Percentiles rank a stretch among this genome's conserved stretches.
Evolutionary conservation across 108 stramenopile genomes (phyloP).

Genomic region (Nitzschia sp.): DNA sequence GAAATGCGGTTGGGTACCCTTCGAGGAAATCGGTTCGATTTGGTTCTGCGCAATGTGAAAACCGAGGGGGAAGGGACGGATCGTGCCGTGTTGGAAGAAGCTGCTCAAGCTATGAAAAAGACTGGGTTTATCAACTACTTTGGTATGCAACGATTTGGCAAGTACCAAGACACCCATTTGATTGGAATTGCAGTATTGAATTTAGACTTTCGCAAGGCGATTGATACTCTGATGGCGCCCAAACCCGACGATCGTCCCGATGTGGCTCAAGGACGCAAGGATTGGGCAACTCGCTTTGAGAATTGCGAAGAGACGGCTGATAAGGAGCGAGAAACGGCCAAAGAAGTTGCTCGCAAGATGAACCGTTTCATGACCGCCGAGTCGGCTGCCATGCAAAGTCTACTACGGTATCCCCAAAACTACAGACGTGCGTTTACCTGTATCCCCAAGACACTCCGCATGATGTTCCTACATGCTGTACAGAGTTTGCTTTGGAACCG

Average conservation of each 20-base stretch:
- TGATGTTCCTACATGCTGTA: slow-evolving; percentile 87
- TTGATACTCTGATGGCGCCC: slow-evolving; percentile 82
- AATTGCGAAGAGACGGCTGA: slow-evolving; percentile 27
- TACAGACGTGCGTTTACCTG: slow-evolving; percentile 78
- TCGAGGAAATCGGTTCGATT: slow-evolving; percentile 86
- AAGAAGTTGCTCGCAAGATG: slow-evolving; percentile 36
- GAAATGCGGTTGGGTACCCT: slow-evolving; percentile 74
- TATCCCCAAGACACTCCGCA: slow-evolving; percentile 77
- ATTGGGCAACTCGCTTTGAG: slow-evolving; percentile 73
- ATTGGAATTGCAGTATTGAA: slow-evolving; percentile 74
- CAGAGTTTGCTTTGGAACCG: slow-evolving; percentile 69
- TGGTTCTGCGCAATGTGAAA: slow-evolving; percentile 75
- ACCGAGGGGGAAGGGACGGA: slow-evolving; percentile 11
- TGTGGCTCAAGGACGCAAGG: slow-evolving; percentile 48
- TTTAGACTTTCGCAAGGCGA: slow-evolving; percentile 73
- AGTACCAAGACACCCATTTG: slow-evolving; percentile 77
- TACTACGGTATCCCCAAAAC: slow-evolving; percentile 67
- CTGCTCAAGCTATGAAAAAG: slow-evolving; percentile 51
- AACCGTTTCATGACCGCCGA: slow-evolving; percentile 78
- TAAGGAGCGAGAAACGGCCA: slow-evolving; percentile 62
- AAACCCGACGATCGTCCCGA: slow-evolving; percentile 60
- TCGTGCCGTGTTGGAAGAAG: slow-evolving; percentile 39
- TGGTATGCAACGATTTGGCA: slow-evolving; percentile 95
- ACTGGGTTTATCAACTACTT: slow-evolving; percentile 92
- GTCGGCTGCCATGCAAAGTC: slow-evolving; percentile 55